phyloP scores from a whole-genome alignment of 1,139 yeast species.

The Debaryomycetaceae sp. region DNA sequence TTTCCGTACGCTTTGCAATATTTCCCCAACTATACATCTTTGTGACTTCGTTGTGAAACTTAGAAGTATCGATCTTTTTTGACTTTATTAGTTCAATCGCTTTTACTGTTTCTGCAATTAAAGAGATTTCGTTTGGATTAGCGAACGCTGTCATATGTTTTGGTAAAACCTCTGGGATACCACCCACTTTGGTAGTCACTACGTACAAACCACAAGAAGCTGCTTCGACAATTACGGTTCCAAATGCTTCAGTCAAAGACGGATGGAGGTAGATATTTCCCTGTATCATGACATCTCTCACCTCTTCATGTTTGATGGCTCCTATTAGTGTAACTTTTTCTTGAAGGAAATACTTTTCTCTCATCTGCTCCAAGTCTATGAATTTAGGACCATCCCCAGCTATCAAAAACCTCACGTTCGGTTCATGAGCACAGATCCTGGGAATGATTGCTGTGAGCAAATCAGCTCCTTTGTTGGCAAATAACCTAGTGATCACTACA shows the following conservation, averaged over 20 bases:
- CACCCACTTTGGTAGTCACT: conserved; percentile 95
- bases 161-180: conserved; percentile 95
- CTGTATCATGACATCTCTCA: conserved; percentile 84
- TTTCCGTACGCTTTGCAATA: conserved; percentile 82
- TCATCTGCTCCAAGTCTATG: conserved; percentile 90
- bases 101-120: conserved; percentile 62
- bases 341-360: conserved; percentile 81
- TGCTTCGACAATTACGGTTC: conserved; percentile 95
- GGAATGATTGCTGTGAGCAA: conserved; percentile 84
- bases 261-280: conserved; percentile 96
- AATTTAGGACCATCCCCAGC: conserved; percentile 99
- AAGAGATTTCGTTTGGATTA: conserved; percentile 73
- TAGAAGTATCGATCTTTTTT: conserved; percentile 63
- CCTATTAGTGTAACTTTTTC: conserved; percentile 87
- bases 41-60: conserved; percentile 74
- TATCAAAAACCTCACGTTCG: conserved; percentile 70
- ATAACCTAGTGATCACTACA: conserved; percentile 86
- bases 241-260: conserved; percentile 94
- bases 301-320: conserved; percentile 87
- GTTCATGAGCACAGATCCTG: conserved; percentile 61
- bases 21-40: conserved; percentile 91
- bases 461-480: conserved; percentile 97
- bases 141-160: conserved; percentile 92
- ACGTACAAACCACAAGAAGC: conserved; percentile 94
- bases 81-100: conserved; percentile 61